Evolutionary conservation across 768 basidiomycete species (phyloP).

Genomic region (Suillus subaureus): DNA sequence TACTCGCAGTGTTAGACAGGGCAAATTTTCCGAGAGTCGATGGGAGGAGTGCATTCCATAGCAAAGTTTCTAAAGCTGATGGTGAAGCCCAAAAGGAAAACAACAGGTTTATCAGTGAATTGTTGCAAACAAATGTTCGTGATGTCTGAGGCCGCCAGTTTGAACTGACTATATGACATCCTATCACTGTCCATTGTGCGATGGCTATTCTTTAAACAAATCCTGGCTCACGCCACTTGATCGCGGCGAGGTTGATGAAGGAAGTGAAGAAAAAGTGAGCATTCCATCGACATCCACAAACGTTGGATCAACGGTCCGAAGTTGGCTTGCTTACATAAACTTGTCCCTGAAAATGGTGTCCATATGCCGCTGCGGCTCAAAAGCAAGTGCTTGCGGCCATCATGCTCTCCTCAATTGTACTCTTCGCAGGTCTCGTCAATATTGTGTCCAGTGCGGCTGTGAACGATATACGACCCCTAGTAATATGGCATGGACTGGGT

Average conservation of each 20-base stretch:
- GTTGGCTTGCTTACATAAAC: not conserved
- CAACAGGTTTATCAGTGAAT: not conserved
- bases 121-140: not conserved
- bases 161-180: too few relatives aligned
- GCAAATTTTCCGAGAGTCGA: too few relatives aligned
- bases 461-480: conserved; percentile 51
- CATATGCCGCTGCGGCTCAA: not conserved
- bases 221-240: too few relatives aligned
- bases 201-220: too few relatives aligned
- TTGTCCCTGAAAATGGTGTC: not conserved
- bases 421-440: conserved; percentile 19
- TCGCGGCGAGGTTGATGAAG: too few relatives aligned
- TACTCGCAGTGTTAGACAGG: too few relatives aligned
- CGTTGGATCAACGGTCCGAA: not conserved
- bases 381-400: not conserved
- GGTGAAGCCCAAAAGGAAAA: not conserved
- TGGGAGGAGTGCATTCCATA: too few relatives aligned
- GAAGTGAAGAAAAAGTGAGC: too few relatives aligned
- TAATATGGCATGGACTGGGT: conserved; percentile 84
- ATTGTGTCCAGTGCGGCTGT: conserved; percentile 18
- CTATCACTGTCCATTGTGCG: too few relatives aligned
- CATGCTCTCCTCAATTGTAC: conserved; percentile 18
- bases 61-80: conserved; percentile 5
- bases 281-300: too few relatives aligned
- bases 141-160: conserved; percentile 35